Evolutionary conservation across 2,329 filamentous ascomycete species (phyloP).

Genomic region (Stemphylium vesicarium): DNA sequence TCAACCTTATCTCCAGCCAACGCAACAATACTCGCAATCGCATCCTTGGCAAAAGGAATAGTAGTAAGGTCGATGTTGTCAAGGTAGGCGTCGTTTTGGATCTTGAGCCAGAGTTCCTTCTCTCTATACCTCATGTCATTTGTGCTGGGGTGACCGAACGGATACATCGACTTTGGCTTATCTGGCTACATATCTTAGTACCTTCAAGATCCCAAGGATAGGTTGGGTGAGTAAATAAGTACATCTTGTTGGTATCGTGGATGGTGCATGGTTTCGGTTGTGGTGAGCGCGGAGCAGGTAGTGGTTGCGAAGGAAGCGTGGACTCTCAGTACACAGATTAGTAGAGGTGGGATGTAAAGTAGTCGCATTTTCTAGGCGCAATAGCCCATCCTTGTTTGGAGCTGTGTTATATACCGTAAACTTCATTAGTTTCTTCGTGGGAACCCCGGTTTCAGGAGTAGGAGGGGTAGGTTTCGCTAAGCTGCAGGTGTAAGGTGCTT

Average conservation of each 20-base stretch:
- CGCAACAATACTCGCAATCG: constrained; percentile 35
- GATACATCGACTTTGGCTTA: neutral
- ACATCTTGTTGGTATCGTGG: neutral
- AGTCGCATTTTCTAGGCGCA: neutral
- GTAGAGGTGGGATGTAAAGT: neutral
- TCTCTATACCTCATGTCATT: neutral
- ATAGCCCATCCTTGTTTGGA: neutral
- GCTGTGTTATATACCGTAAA: neutral
- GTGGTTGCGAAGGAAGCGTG: neutral
- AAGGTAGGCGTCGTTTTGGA: constrained; percentile 19
- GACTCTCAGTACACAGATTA: neutral
- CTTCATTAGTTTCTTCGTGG: neutral
- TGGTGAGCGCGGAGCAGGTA: neutral
- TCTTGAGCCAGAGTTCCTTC: constrained; percentile 11
- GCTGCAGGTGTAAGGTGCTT: neutral
- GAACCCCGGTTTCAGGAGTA: neutral
- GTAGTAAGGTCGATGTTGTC: constrained; percentile 36
- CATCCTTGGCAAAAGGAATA: constrained; percentile 40
- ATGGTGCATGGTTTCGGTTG: neutral
- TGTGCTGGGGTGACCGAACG: constrained; percentile 1
- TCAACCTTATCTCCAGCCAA: constrained; percentile 20
- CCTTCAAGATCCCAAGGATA: accelerated
- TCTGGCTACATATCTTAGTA: neutral
- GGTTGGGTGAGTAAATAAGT: too few species aligned
- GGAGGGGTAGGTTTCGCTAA: neutral